Conservation (phyloP, 495 filamentous ascomycete genomes). For the Margaritispora aquatica region DNA sequence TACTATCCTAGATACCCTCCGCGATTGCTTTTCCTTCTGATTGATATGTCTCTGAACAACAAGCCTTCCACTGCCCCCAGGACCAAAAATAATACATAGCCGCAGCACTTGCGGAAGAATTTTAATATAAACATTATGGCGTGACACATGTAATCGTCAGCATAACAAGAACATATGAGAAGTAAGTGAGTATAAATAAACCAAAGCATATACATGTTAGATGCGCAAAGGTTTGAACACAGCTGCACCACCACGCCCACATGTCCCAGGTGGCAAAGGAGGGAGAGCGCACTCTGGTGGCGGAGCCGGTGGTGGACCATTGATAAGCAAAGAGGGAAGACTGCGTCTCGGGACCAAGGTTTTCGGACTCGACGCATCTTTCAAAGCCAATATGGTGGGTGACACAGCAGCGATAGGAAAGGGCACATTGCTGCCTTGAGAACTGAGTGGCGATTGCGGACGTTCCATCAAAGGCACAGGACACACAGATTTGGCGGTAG, state of each 20-base stretch:
- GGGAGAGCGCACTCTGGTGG: slow-evolving; percentile 60
- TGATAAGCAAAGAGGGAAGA: slow-evolving; percentile 46
- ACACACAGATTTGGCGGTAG: no score
- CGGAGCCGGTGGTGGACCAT: slow-evolving; percentile 55
- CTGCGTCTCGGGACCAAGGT: slow-evolving; percentile 40
- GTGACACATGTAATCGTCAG: background rate
- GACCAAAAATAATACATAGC: no score
- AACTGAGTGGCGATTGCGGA: background rate
- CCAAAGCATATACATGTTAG: background rate
- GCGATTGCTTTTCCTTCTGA: no score
- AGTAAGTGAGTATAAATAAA: background rate
- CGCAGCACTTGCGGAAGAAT: background rate
- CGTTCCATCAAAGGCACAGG: background rate
- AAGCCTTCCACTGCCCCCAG: no score
- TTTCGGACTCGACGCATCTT: slow-evolving; percentile 19
- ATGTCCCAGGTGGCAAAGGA: slow-evolving; percentile 40
- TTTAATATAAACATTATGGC: background rate
- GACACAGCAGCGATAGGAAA: background rate
- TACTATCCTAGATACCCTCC: no score
- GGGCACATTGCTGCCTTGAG: background rate
- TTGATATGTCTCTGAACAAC: no score
- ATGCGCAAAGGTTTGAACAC: background rate
- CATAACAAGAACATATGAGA: background rate
- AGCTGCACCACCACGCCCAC: background rate
- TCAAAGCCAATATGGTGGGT: slow-evolving; percentile 8